phyloP scores from a whole-genome alignment of 2,329 filamentous ascomycete genomes.

The Claviceps cyperi region DNA sequence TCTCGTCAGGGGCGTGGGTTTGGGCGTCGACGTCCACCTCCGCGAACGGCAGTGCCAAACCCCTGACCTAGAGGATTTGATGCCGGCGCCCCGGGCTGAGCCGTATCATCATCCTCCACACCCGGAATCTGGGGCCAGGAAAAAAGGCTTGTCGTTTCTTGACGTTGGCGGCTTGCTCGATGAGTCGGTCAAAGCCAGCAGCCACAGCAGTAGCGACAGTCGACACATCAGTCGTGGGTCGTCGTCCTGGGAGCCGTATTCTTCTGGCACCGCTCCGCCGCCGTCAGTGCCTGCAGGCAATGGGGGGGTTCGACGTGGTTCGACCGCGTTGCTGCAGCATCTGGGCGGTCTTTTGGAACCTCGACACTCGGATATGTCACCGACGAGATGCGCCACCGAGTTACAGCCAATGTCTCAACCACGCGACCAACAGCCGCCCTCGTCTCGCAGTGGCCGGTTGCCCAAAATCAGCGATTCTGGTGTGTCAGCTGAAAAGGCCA shows the following conservation, averaged over 20 bases:
- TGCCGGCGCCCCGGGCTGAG: conserved; percentile 22
- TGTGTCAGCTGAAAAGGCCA: conserved; percentile 24
- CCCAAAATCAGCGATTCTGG: conserved; percentile 25
- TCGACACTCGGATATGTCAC: conserved; percentile 17
- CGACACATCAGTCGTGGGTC: conserved; percentile 29
- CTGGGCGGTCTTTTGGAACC: conserved; percentile 38
- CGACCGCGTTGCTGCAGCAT: conserved; percentile 43
- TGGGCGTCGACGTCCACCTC: conserved; percentile 44
- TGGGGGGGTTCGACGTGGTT: conserved; percentile 36
- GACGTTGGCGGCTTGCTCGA: conserved; percentile 69
- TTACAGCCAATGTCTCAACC: conserved; percentile 32
- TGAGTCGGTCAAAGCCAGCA: conserved; percentile 19
- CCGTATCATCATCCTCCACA: conserved; percentile 22
- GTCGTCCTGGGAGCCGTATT: conserved; percentile 23
- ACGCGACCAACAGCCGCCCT: conserved; percentile 19
- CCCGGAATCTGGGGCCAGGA: conserved; percentile 10
- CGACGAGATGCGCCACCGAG: conserved; percentile 25
- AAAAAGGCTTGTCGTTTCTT: conserved; percentile 56
- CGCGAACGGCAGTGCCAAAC: conserved; percentile 21
- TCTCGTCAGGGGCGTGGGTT: conserved; percentile 65
- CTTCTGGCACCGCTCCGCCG: conserved; percentile 23
- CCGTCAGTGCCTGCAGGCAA: conserved; percentile 30
- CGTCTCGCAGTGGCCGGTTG: conserved; percentile 16
- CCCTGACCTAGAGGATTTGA: conserved; percentile 16
- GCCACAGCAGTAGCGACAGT: conserved; percentile 15